phyloP scores from a whole-genome alignment of 73 alveolate genomes.

The Urostyla sp. region DNA sequence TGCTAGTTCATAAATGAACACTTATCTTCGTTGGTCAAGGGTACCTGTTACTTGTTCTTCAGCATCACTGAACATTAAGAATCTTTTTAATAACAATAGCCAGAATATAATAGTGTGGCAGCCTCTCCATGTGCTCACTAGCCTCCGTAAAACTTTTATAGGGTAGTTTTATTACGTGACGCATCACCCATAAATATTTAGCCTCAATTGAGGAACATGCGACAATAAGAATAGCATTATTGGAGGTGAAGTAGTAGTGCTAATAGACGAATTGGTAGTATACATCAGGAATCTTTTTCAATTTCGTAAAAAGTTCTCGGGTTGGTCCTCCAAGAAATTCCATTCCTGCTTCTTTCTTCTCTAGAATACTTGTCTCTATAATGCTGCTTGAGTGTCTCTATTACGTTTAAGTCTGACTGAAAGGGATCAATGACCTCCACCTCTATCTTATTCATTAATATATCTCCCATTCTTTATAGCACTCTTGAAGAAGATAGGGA shows the following conservation, averaged over 20 bases:
- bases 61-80: conserved; percentile 13
- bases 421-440: conserved; percentile 32
- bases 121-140: conserved; percentile 7
- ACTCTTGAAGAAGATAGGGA: conserved; percentile 84
- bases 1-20: conserved; percentile 35
- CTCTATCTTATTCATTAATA: conserved; percentile 64
- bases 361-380: conserved; percentile 2
- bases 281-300: conserved; percentile 15
- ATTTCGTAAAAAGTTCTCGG: conserved; percentile 28
- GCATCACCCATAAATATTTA: conserved; percentile 80
- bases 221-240: conserved; percentile 30
- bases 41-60: conserved; percentile 8
- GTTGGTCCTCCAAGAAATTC: conserved; percentile 68
- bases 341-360: conserved; percentile 51
- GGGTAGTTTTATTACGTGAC: conserved; percentile 52
- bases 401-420: conserved; percentile 38
- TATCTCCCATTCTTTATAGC: conserved; percentile 81
- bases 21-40: conserved; percentile 39
- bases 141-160: conserved; percentile 35
- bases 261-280: conserved; percentile 7
- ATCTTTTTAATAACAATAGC: conserved; percentile 29
- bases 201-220: conserved; percentile 74
- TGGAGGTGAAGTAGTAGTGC: conserved; percentile 41
- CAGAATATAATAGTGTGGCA: conserved; percentile 19
- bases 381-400: conserved; percentile 38